Base-by-base conservation (phyloP, 352 stramenopile species). In the Halophytophthora batemanensis region DNA sequence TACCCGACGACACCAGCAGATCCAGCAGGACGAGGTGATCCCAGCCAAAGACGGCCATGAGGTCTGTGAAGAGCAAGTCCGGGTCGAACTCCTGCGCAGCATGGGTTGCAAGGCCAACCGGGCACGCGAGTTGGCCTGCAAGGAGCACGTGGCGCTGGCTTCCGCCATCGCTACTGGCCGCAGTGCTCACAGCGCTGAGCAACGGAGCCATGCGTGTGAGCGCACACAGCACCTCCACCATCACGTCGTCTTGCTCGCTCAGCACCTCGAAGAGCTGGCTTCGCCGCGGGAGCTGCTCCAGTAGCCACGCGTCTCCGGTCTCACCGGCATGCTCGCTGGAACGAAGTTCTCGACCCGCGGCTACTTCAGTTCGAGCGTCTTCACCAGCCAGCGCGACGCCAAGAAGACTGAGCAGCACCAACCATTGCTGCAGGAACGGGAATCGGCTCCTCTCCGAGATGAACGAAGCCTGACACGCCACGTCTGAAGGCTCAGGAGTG, bases 1-100 rank as follows among this genome's bases (percentile, higher is more conserved):
- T 68, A 90, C 79, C 80, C n/a, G 79, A 83, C 25, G 80, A 88
- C 2, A 71, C 77, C 31, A 90, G 57, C 38, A 87, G 61, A 34
- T 90, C 80, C n/a, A 90, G 51, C 8, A 90, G 31, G 10, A 90
- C 71, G 22, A 86, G 59, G 44, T 90, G 77, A 17, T 90, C 80
- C 37, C 68, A 52, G 29, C 69, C 63, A 29, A 90, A 60, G 0
- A 51, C 69, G 6, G 50, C 38, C 12, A 90, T 40, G 3, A 87
- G 42, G 41, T 82, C 64, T 3, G 65, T 56, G 61, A 90, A 90
- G n/a, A 90, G 51, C 35, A 82, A 39, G 45, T 87, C 59, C 0
- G 75, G 71, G 14, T 87, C 43, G 17, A 79, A 61, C 40, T 87
- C 62, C 12, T 56, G 33, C 19, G 15, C 14, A 29, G 75, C 6